Base-by-base conservation (phyloP, 768 basidiomycete genomes). In the Tephrocybe sp. region DNA sequence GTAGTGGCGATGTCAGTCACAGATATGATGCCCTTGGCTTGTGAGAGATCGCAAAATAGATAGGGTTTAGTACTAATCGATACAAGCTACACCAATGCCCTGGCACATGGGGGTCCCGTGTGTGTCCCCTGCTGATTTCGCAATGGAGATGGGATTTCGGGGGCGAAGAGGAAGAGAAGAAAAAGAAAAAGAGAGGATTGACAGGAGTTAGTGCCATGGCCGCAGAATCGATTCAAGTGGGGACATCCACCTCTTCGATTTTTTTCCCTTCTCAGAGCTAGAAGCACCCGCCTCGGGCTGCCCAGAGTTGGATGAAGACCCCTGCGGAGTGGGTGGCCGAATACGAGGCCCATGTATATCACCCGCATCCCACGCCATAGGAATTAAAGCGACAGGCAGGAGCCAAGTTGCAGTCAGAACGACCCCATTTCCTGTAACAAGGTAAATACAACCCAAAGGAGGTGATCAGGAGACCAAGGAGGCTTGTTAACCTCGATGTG, bases 361-460 rank as follows among this genome's bases (percentile, higher is more conserved):
- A 5, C 72, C 74, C n/a, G 71, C 74, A 42, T 89, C 81, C 87
- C 89, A 88, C 2, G 86, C 74, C 57, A 85, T 81, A 4, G 90
- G 89, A 26, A 93, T 75, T 46, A 92, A 70, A 4, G 86, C 81
- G 24, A 91, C 78, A 15, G 90, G 88, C 17, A 91, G 69, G 38
- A 92, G 65, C 90, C 90, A 93, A 12, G 90, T 89, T 26, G 90
- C 90, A 8, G 84, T 87, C 54, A 93, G 66, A 41, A 87, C 83
- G n/a, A 92, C 85, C 1, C 90, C 90, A 55, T 87, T 73, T 0
- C 89, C 89, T 88, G 51, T 37, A 58, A 32, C 10, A 41, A n/a
- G 28, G 11, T 21, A 43, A 39, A 32, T 51, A 51, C 33, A 30
- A 20, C 8, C 17, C 9, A 26, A 46, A 21, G 39, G 11, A 15